Evolutionary conservation across 192 early-diverging fungal species (phyloP).

Genomic region (Coemansia sp.): DNA sequence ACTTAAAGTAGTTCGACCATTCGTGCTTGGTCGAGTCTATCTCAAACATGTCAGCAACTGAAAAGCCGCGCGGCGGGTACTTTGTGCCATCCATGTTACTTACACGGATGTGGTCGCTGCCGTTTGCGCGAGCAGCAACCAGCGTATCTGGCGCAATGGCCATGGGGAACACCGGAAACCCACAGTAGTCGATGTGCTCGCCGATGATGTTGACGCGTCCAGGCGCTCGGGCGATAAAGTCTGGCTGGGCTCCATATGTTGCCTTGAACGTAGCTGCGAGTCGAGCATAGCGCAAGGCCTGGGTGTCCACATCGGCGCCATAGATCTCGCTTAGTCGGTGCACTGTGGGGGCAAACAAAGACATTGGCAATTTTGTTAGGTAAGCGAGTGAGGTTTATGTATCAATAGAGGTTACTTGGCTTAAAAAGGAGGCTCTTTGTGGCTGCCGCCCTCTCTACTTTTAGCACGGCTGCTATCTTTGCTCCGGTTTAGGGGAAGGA

Average conservation of each 20-base stretch:
- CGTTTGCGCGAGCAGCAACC: constrained; percentile 37
- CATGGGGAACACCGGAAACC: constrained; percentile 94
- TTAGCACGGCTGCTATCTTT: background rate
- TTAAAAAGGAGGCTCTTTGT: background rate
- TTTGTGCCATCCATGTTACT: constrained; percentile 25
- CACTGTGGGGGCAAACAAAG: constrained; percentile 10
- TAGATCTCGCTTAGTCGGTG: constrained; percentile 29
- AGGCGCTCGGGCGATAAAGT: constrained; percentile 84
- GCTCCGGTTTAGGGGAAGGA: background rate
- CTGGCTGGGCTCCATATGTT: constrained; percentile 59
- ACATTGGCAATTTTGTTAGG: background rate
- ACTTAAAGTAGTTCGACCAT: constrained; percentile 93
- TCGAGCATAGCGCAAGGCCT: constrained; percentile 55
- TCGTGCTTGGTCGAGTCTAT: constrained; percentile 70
- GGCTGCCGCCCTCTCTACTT: background rate
- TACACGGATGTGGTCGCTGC: constrained; percentile 19
- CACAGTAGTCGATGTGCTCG: constrained; percentile 96
- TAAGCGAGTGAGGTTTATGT: background rate
- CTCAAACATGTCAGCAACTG: constrained; percentile 47
- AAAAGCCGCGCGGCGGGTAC: constrained; percentile 35
- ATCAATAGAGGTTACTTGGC: background rate
- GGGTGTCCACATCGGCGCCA: constrained; percentile 18
- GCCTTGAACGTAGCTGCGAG: constrained; percentile 55
- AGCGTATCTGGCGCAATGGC: constrained; percentile 71
- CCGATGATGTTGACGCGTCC: constrained; percentile 97